Evolutionary conservation across 306 rosid genomes (phyloP).

Genomic region (Ormosia emarginata): DNA sequence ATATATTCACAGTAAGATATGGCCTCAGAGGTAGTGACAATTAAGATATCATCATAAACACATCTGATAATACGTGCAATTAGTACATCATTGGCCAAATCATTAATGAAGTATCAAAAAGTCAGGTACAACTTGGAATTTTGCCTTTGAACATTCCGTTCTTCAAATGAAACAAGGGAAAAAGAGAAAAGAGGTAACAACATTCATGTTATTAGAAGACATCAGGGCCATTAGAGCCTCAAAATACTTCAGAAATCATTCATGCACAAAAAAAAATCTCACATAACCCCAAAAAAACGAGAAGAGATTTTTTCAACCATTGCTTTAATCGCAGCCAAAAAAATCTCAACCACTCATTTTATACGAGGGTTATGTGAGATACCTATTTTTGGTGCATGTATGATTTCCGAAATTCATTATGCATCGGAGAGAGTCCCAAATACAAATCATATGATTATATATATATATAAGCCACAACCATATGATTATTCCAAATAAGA

Average conservation of each 20-base stretch:
- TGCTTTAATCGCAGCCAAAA: too few species aligned
- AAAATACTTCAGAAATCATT: too few species aligned
- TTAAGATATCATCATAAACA: constrained; percentile 49
- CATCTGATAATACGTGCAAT: constrained; percentile 52
- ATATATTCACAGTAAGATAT: background rate
- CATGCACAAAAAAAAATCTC: too few species aligned
- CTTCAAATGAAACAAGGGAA: background rate
- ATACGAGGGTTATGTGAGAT: too few species aligned
- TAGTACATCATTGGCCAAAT: constrained; percentile 64
- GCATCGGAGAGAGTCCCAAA: constrained; percentile 78
- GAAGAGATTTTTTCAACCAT: too few species aligned
- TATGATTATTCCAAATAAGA: background rate
- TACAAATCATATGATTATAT: too few species aligned
- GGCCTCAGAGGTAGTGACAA: constrained; percentile 85
- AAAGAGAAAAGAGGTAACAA: background rate
- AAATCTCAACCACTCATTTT: too few species aligned
- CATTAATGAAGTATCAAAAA: too few species aligned
- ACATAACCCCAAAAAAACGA: too few species aligned
- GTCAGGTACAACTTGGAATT: background rate
- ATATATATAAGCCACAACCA: too few species aligned
- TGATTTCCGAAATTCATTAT: background rate
- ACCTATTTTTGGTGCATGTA: too few species aligned
- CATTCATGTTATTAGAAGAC: background rate
- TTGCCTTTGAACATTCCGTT: background rate
- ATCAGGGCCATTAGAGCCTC: background rate